These are phyloP conservation scores for Balakata baccata DNA, from an alignment of 345 rosid genomes.

Conservation along the genomic window DNA sequence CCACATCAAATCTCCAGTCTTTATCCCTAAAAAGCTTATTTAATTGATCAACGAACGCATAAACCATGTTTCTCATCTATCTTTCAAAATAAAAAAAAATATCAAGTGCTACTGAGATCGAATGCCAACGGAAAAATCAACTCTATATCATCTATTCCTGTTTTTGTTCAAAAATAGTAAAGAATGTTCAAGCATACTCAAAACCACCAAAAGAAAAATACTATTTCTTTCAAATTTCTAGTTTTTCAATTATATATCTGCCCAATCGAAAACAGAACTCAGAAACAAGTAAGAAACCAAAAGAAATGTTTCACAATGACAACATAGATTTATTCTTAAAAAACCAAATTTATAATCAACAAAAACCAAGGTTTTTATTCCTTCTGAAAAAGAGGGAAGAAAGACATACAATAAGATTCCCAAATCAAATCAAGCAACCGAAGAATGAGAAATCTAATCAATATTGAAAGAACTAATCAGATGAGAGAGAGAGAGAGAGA, in stretches of 20 bases:
- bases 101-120: neutral
- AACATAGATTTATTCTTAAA: neutral
- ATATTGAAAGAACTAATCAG: neutral
- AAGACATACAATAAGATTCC: neutral
- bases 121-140: neutral
- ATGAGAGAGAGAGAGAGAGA: neutral
- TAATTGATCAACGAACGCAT: slow-evolving; percentile 14
- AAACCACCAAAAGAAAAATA: neutral
- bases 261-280: neutral
- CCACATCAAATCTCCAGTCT: neutral
- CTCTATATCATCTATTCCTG: neutral
- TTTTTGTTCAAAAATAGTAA: neutral
- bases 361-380: neutral
- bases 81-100: neutral
- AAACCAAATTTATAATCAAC: neutral
- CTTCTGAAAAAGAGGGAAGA: neutral
- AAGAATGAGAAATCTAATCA: neutral
- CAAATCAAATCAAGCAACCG: slow-evolving; percentile 16
- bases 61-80: slow-evolving; percentile 3
- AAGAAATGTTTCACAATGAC: neutral
- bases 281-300: neutral
- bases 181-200: neutral
- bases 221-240: neutral
- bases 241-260: neutral
- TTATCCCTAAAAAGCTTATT: slow-evolving; percentile 21